Conservation (phyloP, 768 basidiomycete genomes). For the Dioszegia hungarica region DNA sequence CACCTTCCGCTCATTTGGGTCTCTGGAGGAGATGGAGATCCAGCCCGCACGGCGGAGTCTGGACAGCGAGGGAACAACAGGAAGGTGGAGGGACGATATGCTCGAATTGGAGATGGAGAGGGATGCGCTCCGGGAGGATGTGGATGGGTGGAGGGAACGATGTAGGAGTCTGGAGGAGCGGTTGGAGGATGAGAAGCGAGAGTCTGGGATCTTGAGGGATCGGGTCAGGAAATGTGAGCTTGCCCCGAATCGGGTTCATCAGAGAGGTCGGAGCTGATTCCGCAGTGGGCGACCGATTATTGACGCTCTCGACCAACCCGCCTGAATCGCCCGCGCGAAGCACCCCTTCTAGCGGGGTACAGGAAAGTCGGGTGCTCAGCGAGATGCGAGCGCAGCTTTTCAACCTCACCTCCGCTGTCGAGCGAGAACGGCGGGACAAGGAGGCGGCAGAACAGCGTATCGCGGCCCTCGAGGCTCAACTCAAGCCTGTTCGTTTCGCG, state of each 20-base stretch:
- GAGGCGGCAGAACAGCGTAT: background rate
- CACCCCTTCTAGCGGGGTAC: background rate
- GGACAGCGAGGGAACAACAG: background rate
- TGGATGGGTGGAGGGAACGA: conserved; percentile 77
- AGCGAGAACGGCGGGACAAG: conserved; percentile 44
- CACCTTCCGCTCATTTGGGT: conserved; percentile 1
- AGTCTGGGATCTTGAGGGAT: conserved; percentile 79
- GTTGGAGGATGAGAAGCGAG: conserved; percentile 61
- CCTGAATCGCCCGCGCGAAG: conserved; percentile 26
- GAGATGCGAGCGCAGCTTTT: conserved; percentile 51
- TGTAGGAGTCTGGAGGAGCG: conserved; percentile 73
- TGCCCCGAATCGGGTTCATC: background rate
- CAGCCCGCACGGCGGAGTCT: background rate
- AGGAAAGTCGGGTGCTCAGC: conserved; percentile 29
- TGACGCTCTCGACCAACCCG: conserved; percentile 14
- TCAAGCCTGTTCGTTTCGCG: background rate
- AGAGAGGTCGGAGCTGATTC: conserved; percentile 1
- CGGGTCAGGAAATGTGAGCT: conserved; percentile 47
- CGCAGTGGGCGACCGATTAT: conserved; percentile 41
- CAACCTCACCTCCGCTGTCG: conserved; percentile 49
- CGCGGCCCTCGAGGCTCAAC: background rate
- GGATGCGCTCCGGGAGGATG: conserved; percentile 80
- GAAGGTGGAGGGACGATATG: conserved; percentile 15
- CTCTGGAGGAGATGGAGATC: background rate
- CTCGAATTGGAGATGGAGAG: conserved; percentile 65